Evolutionary conservation across 2,329 filamentous ascomycete genomes (phyloP).

Genomic region (Scytalidium sp.): DNA sequence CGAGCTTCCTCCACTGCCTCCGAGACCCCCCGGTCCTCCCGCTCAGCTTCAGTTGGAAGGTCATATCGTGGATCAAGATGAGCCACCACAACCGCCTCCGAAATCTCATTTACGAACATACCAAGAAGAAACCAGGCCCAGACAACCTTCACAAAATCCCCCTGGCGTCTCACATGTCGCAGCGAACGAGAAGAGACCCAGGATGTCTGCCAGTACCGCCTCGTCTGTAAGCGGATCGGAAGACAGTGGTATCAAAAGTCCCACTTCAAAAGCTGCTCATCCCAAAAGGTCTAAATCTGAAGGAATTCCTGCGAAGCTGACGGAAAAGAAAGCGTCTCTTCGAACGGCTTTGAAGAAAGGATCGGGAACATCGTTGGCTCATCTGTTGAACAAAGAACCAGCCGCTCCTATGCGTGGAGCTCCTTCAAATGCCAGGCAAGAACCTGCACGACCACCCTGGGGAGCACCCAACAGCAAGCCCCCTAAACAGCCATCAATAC

Average conservation of each 20-base stretch:
- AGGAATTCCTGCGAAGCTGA: conserved; percentile 22
- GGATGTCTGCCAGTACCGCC: conserved; percentile 22
- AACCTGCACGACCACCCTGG: conserved; percentile 18
- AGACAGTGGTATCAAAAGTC: conserved; percentile 13
- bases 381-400: conserved; percentile 47
- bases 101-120: background rate
- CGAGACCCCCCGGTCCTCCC: background rate
- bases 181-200: conserved; percentile 27
- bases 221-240: conserved; percentile 21
- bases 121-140: background rate
- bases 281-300: conserved; percentile 28
- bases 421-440: conserved; percentile 18
- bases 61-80: background rate
- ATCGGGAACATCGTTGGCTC: conserved; percentile 43
- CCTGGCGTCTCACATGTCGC: background rate
- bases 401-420: conserved; percentile 10
- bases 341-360: conserved; percentile 51
- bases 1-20: background rate
- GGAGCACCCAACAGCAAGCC: conserved; percentile 17
- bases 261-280: conserved; percentile 21
- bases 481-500: conserved; percentile 6
- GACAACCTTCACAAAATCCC: background rate
- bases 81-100: background rate
- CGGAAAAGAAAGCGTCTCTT: conserved; percentile 43
- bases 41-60: background rate